Evolutionary conservation across 345 rosid genomes (phyloP), one percentile per base, ranked within the genome.

Genomic region (Ceriops tagal): DNA sequence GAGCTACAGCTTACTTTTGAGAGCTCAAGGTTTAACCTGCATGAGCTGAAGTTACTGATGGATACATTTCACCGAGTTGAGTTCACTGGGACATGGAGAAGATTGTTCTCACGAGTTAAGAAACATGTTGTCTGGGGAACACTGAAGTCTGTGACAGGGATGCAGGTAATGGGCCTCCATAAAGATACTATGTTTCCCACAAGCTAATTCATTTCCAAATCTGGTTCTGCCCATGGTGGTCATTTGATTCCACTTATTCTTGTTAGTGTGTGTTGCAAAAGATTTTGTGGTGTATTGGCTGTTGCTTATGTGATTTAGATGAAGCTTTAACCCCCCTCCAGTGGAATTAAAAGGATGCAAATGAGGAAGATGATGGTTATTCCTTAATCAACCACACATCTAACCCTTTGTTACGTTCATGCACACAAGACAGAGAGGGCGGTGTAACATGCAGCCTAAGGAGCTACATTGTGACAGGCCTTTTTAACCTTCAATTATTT

Each of bases 121-220:
- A 95, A 95, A 81, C 98, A 92, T 76, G 92, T 95, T 15, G 92
- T 92, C 56, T 95, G 99, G 99, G 99, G 98, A 64, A 97, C 93
- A 68, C 71, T 95, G 43, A 95, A 95, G 86, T 95, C 98, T 39
- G 97, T 92, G 57, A 90, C 99, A 1, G 99, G 98, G 77, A 90
- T 95, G 99, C 99, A 95, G 93, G 99, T 91, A 75, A 72, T 74
- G 21, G 51, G 37, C 65, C 24, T 39, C 43, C 8, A 19, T 64
- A 21, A 27, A 73, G 31, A 13, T 16, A 56, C 59, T 37, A 73
- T 35, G 9, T n/a, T 56, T 34, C 59, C 37, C 34, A n/a, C 8
- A n/a, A 53, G 22, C 32, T 35, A 20, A 10, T 56, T 27, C 3
- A 20, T 10, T 28, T 16, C 62, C 4, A 10, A 7, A 13, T 43